phyloP scores from a whole-genome alignment of 2,329 filamentous ascomycete species.

The Trichoderma gracile region DNA sequence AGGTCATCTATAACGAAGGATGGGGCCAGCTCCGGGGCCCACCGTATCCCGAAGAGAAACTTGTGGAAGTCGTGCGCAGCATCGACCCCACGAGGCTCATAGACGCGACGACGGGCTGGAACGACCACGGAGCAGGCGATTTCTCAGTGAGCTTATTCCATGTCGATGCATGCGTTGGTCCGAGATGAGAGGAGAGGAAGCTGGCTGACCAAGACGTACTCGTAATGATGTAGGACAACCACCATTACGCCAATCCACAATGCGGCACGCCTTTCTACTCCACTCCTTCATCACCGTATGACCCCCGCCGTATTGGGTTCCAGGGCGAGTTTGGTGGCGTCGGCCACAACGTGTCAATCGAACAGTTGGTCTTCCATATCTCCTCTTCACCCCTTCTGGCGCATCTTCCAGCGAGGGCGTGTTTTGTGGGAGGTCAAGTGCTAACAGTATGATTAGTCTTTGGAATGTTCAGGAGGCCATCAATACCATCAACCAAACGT shows the following conservation, averaged over 20 bases:
- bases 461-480: constrained; percentile 65
- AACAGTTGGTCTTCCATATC: constrained; percentile 50
- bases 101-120: constrained; percentile 65
- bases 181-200: background rate
- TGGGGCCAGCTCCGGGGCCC: constrained; percentile 61
- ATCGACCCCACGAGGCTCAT: constrained; percentile 66
- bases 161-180: background rate
- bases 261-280: constrained; percentile 71
- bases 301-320: constrained; percentile 61
- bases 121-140: constrained; percentile 68
- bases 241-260: constrained; percentile 70
- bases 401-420: no score
- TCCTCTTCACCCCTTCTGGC: no score
- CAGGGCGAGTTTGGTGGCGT: constrained; percentile 73
- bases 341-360: constrained; percentile 62
- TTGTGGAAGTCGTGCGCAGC: constrained; percentile 56
- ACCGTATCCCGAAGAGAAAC: constrained; percentile 55
- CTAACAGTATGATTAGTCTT: constrained; percentile 45
- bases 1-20: constrained; percentile 71
- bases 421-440: background rate
- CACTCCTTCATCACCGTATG: constrained; percentile 54
- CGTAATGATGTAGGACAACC: constrained; percentile 55
- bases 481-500: constrained; percentile 63
- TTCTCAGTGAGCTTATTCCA: constrained; percentile 45
- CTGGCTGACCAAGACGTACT: background rate